These are phyloP conservation scores for Jasminum sambac DNA, from an alignment of 257 asterid genomes.

Conservation along the genomic window DNA sequence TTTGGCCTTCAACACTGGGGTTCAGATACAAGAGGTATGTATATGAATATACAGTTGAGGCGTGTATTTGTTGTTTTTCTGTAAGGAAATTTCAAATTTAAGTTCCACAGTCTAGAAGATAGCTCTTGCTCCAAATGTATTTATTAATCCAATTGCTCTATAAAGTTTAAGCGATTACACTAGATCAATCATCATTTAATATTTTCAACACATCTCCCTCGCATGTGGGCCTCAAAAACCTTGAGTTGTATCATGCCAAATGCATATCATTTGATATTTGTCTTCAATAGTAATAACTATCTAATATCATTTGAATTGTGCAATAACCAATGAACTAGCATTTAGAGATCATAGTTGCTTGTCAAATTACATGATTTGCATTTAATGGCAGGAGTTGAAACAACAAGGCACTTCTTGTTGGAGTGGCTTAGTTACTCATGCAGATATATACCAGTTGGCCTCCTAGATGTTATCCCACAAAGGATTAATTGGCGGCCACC, in stretches of 20 bases:
- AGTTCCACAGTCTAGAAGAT: not conserved
- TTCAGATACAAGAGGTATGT: constrained; percentile 85
- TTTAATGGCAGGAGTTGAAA: constrained; percentile 75
- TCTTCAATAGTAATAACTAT: no score
- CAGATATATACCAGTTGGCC: constrained; percentile 90
- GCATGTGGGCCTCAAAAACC: no score
- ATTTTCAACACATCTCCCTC: no score
- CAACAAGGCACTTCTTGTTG: constrained; percentile 86
- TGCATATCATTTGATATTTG: no score
- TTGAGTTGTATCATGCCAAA: no score
- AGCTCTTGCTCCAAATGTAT: not conserved
- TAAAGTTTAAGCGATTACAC: no score
- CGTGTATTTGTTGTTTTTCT: not conserved
- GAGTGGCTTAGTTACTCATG: constrained; percentile 89
- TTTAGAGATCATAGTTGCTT: not conserved
- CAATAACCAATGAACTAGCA: no score
- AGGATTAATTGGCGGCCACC: constrained; percentile 90
- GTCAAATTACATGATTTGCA: constrained; percentile 15
- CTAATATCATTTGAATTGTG: no score
- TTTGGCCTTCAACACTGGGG: constrained; percentile 99
- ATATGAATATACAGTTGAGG: not conserved
- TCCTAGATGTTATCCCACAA: constrained; percentile 77
- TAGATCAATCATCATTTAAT: no score
- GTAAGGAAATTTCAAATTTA: not conserved
- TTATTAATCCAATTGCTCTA: no score